Evolutionary conservation across 1,139 yeast species (phyloP), one percentile per base, ranked within the genome.

Genomic region (Yamadazyma spencermartinsiae): DNA sequence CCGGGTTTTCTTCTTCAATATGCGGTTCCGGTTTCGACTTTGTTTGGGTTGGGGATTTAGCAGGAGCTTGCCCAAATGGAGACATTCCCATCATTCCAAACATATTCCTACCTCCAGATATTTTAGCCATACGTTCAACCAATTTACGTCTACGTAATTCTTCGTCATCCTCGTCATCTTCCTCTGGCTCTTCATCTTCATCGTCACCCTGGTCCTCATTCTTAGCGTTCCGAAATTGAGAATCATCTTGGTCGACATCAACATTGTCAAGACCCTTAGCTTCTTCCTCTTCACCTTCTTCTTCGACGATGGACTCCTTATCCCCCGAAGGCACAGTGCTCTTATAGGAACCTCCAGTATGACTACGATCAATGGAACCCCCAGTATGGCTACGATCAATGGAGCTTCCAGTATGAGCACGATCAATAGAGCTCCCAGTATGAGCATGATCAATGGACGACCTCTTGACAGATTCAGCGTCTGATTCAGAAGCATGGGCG

Each of bases 41-140:
- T 16, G 46, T 21, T 40, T 45, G 41, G 13, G 50, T 40, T 8
- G 55, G 48, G 43, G 34, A 50, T 29, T 38, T 33, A 40, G 40
- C 56, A 30, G 56, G 49, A 2, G 66, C 49, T 2, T 70, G 54
- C 4, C 70, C 55, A 30, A 62, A 58, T 60, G 60, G 31, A 55
- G 78, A 65, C 65, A 82, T 80, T 3, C 86, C 87, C 74, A 82
- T 79, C 80, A 83, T 81, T 26, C 92, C 92, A 63, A 80, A 79
- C 85, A 86, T 84, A 39, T 94, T 94, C 57, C 95, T 83, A 11
- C 96, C 96, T 13, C 90, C 90, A 0, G 98, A 86, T 18, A 94
- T 76, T 52, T 85, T 88, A 14, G 99, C 98, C 97, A 92, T 92
- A 49, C 98, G 79, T 50, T 87, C 96, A 24, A 95, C 83, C 41